Conservation (phyloP, 495 filamentous ascomycete species). For the Xylaria curta region DNA sequence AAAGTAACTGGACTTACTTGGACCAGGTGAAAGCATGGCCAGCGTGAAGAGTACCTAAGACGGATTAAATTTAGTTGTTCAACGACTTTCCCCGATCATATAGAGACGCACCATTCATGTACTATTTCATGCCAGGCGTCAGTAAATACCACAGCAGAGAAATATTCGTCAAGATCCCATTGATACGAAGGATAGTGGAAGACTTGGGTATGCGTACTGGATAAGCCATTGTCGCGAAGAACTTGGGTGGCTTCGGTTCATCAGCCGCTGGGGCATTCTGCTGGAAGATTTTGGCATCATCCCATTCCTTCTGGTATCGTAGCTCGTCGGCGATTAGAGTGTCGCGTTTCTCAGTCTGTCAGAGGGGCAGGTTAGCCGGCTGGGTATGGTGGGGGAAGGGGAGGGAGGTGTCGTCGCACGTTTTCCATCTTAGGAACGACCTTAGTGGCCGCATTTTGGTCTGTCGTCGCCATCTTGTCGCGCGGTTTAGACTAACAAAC, state of each 20-base stretch:
- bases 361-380: constrained; percentile 6
- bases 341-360: constrained; percentile 85
- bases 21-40: constrained; percentile 88
- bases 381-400: not conserved
- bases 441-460: constrained; percentile 11
- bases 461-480: constrained; percentile 20
- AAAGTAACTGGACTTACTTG: constrained; percentile 52
- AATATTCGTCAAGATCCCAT: not conserved
- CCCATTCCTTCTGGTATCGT: constrained; percentile 90
- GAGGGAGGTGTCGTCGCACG: not conserved
- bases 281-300: constrained; percentile 78
- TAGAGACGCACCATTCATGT: constrained; percentile 71
- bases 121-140: constrained; percentile 38
- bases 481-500: not conserved
- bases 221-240: constrained; percentile 92
- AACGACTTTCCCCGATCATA: no score
- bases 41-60: constrained; percentile 77
- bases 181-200: not conserved
- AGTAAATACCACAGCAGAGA: not conserved
- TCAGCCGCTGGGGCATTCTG: constrained; percentile 80
- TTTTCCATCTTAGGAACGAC: constrained; percentile 24
- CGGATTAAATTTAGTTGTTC: not conserved
- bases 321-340: constrained; percentile 86
- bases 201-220: constrained; percentile 47
- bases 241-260: constrained; percentile 82